A percentile compares a stretch with the other conserved stretches of the same genome.
Evolutionary conservation across 2,329 filamentous ascomycete species (phyloP).

Genomic region (Aspergillus piperis): DNA sequence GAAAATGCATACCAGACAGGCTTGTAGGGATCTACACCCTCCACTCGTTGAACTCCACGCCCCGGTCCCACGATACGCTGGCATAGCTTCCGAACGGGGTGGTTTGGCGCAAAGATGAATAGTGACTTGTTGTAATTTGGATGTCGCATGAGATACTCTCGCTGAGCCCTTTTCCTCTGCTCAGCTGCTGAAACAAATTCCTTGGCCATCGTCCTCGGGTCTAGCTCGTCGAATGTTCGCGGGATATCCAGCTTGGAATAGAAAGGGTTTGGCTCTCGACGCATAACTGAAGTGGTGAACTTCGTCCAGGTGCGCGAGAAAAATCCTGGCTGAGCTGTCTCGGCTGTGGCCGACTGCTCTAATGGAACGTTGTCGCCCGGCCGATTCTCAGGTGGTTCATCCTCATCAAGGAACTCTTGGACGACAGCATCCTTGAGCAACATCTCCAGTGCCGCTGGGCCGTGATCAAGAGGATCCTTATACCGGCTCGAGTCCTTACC

Average conservation of each 20-base stretch:
- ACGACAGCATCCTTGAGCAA: conserved; percentile 94
- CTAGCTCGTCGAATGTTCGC: conserved; percentile 72
- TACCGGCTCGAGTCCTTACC: conserved; percentile 62
- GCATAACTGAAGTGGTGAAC: conserved; percentile 57
- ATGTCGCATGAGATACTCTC: conserved; percentile 83
- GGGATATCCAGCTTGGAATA: conserved; percentile 78
- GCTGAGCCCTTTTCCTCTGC: conserved; percentile 80
- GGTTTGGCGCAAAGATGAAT: conserved; percentile 78
- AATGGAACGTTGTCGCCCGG: conserved; percentile 32
- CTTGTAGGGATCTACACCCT: conserved; percentile 86
- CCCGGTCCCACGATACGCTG: conserved; percentile 90
- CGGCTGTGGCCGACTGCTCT: conserved; percentile 34
- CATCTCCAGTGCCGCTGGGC: conserved; percentile 91
- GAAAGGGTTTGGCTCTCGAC: conserved; percentile 88
- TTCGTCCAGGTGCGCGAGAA: conserved; percentile 65
- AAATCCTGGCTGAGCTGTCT: conserved; percentile 57
- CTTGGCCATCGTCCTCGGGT: conserved; percentile 84
- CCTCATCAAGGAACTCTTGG: conserved; percentile 86
- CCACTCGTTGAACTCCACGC: conserved; percentile 79
- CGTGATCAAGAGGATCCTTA: conserved; percentile 86
- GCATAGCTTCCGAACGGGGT: conserved; percentile 77
- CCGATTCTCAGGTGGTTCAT: conserved; percentile 34
- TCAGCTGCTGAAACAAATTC: conserved; percentile 84
- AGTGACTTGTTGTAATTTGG: conserved; percentile 91
- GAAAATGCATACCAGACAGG: conserved; percentile 92